Percentiles rank a stretch among this genome's conserved stretches.
phyloP scores from a whole-genome alignment of 1,139 yeast species.

The Diutina siamensis region DNA sequence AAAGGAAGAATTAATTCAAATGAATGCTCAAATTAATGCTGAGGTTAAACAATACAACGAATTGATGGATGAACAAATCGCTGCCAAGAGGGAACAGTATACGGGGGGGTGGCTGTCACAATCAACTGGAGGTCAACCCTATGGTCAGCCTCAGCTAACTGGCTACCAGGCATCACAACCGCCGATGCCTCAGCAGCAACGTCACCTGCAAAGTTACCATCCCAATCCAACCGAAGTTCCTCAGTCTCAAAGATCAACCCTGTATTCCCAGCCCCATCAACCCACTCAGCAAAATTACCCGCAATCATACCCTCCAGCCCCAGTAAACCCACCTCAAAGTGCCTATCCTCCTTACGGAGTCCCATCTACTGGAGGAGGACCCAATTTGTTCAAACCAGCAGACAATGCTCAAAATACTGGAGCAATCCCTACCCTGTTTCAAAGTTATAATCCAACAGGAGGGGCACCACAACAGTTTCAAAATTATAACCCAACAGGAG shows the following conservation, averaged over 20 bases:
- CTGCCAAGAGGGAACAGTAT: constrained; percentile 7
- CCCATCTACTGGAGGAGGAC: background rate
- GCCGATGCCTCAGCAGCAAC: too few relatives aligned
- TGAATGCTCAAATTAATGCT: constrained; percentile 55
- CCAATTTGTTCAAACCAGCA: background rate
- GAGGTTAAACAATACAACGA: constrained; percentile 65
- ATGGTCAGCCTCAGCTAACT: background rate
- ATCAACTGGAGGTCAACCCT: background rate
- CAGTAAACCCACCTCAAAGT: background rate
- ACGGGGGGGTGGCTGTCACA: background rate
- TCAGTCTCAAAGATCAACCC: background rate
- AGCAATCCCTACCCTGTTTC: background rate
- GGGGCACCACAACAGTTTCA: background rate
- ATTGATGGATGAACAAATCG: constrained; percentile 43
- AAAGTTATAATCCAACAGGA: background rate
- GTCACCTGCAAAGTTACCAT: background rate
- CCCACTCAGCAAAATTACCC: background rate
- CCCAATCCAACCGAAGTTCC: background rate
- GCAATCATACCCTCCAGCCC: background rate
- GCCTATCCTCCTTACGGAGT: background rate
- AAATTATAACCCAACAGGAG: background rate
- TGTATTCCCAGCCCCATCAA: background rate
- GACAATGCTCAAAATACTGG: background rate
- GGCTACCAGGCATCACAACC: too few relatives aligned
- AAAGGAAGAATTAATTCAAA: constrained; percentile 61